A percentile compares a stretch with the other conserved stretches of the same genome.
phyloP scores from a whole-genome alignment of 331 rosid genomes.

The Cucumis variabilis region DNA sequence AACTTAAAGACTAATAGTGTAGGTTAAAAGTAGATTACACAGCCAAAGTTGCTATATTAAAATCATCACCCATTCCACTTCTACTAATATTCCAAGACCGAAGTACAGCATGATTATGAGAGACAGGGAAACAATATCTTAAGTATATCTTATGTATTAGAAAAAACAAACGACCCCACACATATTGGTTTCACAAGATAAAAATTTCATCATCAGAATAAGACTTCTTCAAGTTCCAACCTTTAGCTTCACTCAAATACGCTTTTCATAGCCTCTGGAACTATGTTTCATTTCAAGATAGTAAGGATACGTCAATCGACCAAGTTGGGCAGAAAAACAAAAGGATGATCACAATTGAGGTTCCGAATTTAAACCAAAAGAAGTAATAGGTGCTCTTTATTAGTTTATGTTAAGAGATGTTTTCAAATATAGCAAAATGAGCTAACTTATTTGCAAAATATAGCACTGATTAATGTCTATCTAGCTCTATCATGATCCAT shows the following conservation, averaged over 20 bases:
- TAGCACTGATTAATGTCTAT: too few relatives aligned
- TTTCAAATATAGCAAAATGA: too few relatives aligned
- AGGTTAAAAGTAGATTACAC: slow-evolving; percentile 10
- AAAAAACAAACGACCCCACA: not conserved
- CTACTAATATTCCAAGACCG: not conserved
- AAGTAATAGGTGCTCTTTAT: not conserved
- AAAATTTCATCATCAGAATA: slow-evolving; percentile 1
- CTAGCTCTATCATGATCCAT: too few relatives aligned
- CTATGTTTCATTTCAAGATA: not conserved
- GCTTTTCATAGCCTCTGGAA: not conserved
- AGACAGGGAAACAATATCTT: not conserved
- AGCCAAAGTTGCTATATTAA: not conserved
- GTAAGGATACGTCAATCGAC: not conserved
- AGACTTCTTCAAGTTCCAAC: slow-evolving; percentile 5
- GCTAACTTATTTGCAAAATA: too few relatives aligned
- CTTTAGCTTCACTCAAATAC: not conserved
- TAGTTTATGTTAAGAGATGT: not conserved
- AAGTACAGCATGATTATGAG: not conserved
- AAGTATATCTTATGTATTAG: not conserved
- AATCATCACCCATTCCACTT: not conserved
- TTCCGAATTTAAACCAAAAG: not conserved
- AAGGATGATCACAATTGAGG: not conserved
- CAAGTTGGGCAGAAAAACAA: slow-evolving; percentile 6
- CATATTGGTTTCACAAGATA: not conserved
- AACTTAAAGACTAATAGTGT: slow-evolving; percentile 13